Base-by-base conservation (phyloP, 2,329 filamentous ascomycete genomes). In the Teratosphaeria viscida region DNA sequence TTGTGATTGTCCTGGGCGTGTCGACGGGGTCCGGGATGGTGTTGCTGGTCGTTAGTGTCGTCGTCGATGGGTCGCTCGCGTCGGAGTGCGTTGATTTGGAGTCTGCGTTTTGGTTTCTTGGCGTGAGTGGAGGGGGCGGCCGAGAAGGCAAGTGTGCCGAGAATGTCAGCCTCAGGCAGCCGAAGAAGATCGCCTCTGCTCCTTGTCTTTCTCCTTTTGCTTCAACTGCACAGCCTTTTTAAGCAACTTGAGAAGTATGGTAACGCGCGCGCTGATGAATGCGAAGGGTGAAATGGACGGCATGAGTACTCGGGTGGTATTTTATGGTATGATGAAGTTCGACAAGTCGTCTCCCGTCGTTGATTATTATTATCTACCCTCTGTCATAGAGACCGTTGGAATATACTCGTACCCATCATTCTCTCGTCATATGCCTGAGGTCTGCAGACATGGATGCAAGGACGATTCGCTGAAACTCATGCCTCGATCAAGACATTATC, bases 1-100 rank as follows among this genome's bases (percentile, higher is more conserved):
- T 70, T 59, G 58, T 68, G 68, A 62, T 47, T 59, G 55, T 64
- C 43, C 43, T 26, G 61, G 61, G 56, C 27, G 35, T 58, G 52
- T 60, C 56, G 59, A 61, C 27, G 57, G 53, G 59, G 6, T 19
- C 55, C 34, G 58, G 34, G 14, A 47, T 32, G 56, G 57, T 63
- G 59, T 57, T 57, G 54, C 39, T 56, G 35, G 58, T 59, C 56
- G 57, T 62, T 39, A 49, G 54, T 54, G 54, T 23, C 53, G 60
- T 62, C 60, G 60, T 58, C 59, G 52, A 47, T 58, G 57, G 29
- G 59, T 55, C 52, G 55, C 55, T 16, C n/a, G 55, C 52, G 47
- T 54, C 32, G 23, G 23, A n/a, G 43, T 19, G 43, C 43, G 43
- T 11, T n/a, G 19, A n/a, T 19, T 19, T 49, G 8, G 16, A 19